A percentile compares a stretch with the other conserved stretches of the same genome.
phyloP scores from a whole-genome alignment of 306 rosid species.

The Pterocarpus santalinus region DNA sequence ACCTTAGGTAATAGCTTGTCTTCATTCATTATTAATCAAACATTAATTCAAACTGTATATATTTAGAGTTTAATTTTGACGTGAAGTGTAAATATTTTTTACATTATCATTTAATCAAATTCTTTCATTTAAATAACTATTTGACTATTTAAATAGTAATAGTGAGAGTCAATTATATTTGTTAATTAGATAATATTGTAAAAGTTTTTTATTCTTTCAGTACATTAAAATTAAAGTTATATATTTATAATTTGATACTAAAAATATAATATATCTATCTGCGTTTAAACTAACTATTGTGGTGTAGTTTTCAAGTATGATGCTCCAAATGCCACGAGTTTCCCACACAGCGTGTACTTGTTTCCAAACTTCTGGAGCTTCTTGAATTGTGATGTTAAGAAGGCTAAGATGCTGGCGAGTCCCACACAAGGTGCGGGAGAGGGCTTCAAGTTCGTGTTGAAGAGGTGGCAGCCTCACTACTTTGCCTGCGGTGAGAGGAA shows the following conservation, averaged over 20 bases:
- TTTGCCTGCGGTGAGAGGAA: constrained; percentile 70
- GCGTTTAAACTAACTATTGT: background rate
- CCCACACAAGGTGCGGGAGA: constrained; percentile 61
- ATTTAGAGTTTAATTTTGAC: too few species aligned
- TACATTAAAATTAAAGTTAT: too few species aligned
- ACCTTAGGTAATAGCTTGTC: constrained; percentile 57
- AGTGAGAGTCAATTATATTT: too few species aligned
- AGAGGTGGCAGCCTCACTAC: constrained; percentile 65
- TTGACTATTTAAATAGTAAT: too few species aligned
- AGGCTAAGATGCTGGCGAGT: constrained; percentile 54
- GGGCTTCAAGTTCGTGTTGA: constrained; percentile 66
- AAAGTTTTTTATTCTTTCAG: too few species aligned
- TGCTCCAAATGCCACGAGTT: constrained; percentile 56
- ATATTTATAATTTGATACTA: too few species aligned
- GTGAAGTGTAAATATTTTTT: too few species aligned
- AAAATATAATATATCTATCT: background rate
- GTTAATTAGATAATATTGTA: too few species aligned
- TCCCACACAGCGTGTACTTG: constrained; percentile 75
- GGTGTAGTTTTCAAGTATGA: constrained; percentile 79
- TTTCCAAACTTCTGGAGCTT: constrained; percentile 56
- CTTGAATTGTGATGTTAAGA: constrained; percentile 60
- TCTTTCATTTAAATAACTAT: too few species aligned
- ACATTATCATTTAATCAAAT: too few species aligned
- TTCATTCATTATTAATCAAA: too few species aligned
- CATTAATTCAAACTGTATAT: too few species aligned